phyloP scores from a whole-genome alignment of 768 basidiomycete species.

The Amyloporia xantha region DNA sequence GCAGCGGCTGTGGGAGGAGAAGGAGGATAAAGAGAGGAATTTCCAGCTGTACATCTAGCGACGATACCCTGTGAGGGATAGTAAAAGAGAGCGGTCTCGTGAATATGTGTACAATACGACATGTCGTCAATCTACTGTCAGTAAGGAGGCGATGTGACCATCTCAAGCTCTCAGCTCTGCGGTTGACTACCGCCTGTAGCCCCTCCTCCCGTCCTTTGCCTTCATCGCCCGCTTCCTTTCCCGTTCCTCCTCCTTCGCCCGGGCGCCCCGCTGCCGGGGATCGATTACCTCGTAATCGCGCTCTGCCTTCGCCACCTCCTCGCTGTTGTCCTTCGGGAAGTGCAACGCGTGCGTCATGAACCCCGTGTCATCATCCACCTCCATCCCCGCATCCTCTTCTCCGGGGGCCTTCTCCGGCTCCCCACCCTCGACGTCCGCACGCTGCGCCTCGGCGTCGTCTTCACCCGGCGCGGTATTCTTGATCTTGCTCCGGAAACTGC shows the following conservation, averaged over 20 bases:
- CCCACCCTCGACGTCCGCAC: not conserved
- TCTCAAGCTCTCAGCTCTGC: not conserved
- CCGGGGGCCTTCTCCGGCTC: constrained; percentile 15
- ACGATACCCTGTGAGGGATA: not conserved
- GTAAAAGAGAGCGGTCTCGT: not conserved
- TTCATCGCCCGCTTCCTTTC: constrained; percentile 45
- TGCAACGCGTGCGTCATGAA: constrained; percentile 68
- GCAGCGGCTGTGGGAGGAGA: constrained; percentile 44
- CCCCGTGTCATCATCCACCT: constrained; percentile 71
- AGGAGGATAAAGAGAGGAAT: constrained; percentile 17
- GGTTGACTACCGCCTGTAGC: constrained; percentile 18
- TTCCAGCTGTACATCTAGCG: constrained; percentile 13
- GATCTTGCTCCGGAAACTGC: constrained; percentile 66
- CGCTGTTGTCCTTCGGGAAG: constrained; percentile 74
- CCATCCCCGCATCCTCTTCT: constrained; percentile 49
- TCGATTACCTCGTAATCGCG: constrained; percentile 89
- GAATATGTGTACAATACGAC: too few relatives aligned
- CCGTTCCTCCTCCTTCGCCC: constrained; percentile 72
- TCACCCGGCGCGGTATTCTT: constrained; percentile 28
- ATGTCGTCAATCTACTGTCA: too few relatives aligned
- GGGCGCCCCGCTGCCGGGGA: constrained; percentile 63
- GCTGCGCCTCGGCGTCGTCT: constrained; percentile 2
- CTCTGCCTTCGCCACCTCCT: constrained; percentile 72
- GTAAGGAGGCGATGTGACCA: too few relatives aligned
- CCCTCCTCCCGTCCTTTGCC: constrained; percentile 20